Evolutionary conservation across 352 stramenopile species (phyloP).

Genomic region (Phytophthora pseudosyringae): DNA sequence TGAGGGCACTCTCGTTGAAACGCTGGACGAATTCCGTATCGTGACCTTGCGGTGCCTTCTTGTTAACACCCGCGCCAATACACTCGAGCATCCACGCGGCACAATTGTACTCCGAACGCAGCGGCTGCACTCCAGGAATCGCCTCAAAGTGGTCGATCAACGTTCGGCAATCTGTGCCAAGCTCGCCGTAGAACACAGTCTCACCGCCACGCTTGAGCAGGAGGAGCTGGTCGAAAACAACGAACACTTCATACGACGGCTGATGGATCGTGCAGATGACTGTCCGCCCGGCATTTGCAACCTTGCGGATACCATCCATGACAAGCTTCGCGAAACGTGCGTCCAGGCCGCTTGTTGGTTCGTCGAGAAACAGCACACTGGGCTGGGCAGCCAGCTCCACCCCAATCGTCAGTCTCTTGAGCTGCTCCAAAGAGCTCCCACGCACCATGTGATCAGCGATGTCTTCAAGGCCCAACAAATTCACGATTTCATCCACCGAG

Average conservation of each 20-base stretch:
- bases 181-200: slow-evolving; percentile 29
- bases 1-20: slow-evolving; percentile 12
- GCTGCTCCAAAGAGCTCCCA: slow-evolving; percentile 31
- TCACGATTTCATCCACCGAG: slow-evolving; percentile 27
- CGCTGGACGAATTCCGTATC: slow-evolving; percentile 13
- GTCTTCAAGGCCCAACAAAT: slow-evolving; percentile 23
- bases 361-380: slow-evolving; percentile 38
- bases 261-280: slow-evolving; percentile 92
- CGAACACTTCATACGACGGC: slow-evolving; percentile 78
- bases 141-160: slow-evolving; percentile 39
- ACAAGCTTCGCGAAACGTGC: slow-evolving; percentile 71
- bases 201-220: slow-evolving; percentile 57
- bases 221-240: slow-evolving; percentile 77
- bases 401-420: slow-evolving; percentile 43
- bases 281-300: slow-evolving; percentile 60
- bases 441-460: slow-evolving; percentile 35
- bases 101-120: slow-evolving; percentile 56
- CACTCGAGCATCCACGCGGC: slow-evolving; percentile 82
- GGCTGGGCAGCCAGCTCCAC: slow-evolving; percentile 70
- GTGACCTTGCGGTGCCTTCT: slow-evolving; percentile 36
- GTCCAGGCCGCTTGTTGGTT: slow-evolving; percentile 63
- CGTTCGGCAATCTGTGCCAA: slow-evolving; percentile 24
- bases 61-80: slow-evolving; percentile 50
- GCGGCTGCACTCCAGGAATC: slow-evolving; percentile 24
- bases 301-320: slow-evolving; percentile 76